Percentiles rank a stretch among this genome's conserved stretches.
Conservation (phyloP, 805 yeast species). For the Candida anglica region DNA sequence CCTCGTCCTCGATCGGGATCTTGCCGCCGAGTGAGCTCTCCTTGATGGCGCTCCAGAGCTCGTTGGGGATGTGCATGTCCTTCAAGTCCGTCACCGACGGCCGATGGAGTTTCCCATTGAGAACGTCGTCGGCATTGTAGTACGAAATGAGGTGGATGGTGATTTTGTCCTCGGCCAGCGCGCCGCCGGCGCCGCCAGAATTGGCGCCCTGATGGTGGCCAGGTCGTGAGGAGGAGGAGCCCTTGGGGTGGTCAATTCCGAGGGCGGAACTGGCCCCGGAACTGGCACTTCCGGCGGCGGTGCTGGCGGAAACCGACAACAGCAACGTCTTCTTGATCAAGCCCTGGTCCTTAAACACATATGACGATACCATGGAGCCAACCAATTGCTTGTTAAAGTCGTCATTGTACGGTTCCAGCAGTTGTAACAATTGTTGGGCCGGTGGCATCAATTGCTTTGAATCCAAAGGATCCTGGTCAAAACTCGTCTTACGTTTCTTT, state of each 20-base stretch:
- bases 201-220: too few species aligned
- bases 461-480: conserved; percentile 9
- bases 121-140: conserved; percentile 72
- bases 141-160: conserved; percentile 76
- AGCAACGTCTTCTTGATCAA: conserved; percentile 81
- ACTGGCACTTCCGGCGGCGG: conserved; percentile 8
- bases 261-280: conserved; percentile 1
- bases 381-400: conserved; percentile 23
- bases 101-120: conserved; percentile 47
- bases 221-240: too few species aligned
- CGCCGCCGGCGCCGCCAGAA: too few species aligned
- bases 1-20: conserved; percentile 46
- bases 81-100: conserved; percentile 58
- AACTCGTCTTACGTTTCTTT: conserved; percentile 21
- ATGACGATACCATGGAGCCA: conserved; percentile 54
- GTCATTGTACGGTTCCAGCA: conserved; percentile 2
- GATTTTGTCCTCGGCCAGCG: too few species aligned
- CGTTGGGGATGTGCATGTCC: conserved; percentile 42
- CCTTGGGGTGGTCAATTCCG: too few species aligned
- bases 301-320: conserved; percentile 29
- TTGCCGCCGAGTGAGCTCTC: conserved; percentile 59
- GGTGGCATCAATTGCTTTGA: conserved; percentile 6
- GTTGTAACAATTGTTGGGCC: conserved; percentile 7
- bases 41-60: conserved; percentile 53
- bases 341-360: conserved; percentile 67